Evolutionary conservation across 257 asterid genomes (phyloP), one percentile per base, ranked within the genome.

Genomic region (Mitragyna speciosa): DNA sequence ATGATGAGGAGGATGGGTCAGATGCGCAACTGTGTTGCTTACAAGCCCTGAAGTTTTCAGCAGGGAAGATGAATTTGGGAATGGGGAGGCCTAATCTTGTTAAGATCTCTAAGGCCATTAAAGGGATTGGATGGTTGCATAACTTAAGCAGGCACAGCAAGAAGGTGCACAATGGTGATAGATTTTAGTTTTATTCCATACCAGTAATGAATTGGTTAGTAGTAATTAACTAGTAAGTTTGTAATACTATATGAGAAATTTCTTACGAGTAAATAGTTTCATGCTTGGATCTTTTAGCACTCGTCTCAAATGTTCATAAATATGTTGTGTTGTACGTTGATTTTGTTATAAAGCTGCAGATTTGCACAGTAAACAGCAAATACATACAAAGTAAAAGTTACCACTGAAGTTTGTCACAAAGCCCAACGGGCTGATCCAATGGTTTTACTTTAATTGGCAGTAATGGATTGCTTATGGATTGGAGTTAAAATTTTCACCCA

Each of bases 61-160:
- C 97, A 0, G 91, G 96, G 87, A 94, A 94, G 92, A 87, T 94
- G 97, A 91, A 87, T 78, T 58, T 91, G 78, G 95, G 99, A 0
- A 88, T 93, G 72, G 91, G 92, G 78, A 93, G 80, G 83, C 97
- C 94, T 43, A 93, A 91, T 78, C 89, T 96, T 49, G 87, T 85
- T 9, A 96, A 86, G 92, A 82, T 95, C 65, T 78, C 98, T 0
- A 95, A 92, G 83, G 98, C 94, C 70, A 87, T 95, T 49, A 93
- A 86, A 87, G 97, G 98, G 71, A 58, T 93, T 72, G 96, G 98
- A 33, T 96, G 99, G 99, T 67, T 95, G 86, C 94, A 88, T 76
- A 82, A 85, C 54, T 85, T 84, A 51, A 86, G 80, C 79, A 92
- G 86, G 89, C 88, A 87, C 39, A 90, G 90, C 90, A 92, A 95